A percentile compares a stretch with the other conserved stretches of the same genome.
Evolutionary conservation across 2,329 filamentous ascomycete genomes (phyloP).

Genomic region (Karstenula rhodostoma): DNA sequence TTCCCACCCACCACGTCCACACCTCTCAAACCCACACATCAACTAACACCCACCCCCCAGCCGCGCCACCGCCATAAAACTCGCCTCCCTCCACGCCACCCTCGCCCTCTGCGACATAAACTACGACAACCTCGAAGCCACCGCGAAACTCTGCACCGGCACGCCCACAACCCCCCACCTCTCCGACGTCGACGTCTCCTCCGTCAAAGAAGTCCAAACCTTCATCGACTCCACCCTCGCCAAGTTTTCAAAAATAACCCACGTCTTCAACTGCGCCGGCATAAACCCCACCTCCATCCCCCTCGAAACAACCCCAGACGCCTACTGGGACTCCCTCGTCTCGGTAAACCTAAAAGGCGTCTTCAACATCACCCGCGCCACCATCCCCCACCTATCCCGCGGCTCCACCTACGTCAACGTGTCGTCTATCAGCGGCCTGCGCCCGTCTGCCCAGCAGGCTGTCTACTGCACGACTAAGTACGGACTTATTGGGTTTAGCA

Average conservation of each 20-base stretch:
- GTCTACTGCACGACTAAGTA: conserved; percentile 49
- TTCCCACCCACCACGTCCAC: not conserved
- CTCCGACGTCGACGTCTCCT: conserved; percentile 56
- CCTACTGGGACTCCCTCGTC: conserved; percentile 58
- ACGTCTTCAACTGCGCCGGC: conserved; percentile 58
- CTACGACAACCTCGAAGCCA: conserved; percentile 50
- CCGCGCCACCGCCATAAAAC: conserved; percentile 56
- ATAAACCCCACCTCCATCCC: conserved; percentile 57
- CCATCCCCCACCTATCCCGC: conserved; percentile 46
- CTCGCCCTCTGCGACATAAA: conserved; percentile 49
- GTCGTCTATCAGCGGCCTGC: conserved; percentile 33
- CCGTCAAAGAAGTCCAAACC: conserved; percentile 52
- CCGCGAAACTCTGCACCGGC: conserved; percentile 51
- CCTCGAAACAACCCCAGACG: conserved; percentile 54
- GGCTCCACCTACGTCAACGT: conserved; percentile 42
- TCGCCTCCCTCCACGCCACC: conserved; percentile 55
- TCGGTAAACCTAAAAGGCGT: conserved; percentile 57
- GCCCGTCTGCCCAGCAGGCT: conserved; percentile 35
- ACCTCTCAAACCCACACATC: not conserved
- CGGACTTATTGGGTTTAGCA: conserved; percentile 45
- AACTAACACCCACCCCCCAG: conserved; percentile 31
- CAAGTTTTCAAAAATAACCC: conserved; percentile 48
- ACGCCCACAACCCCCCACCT: conserved; percentile 45
- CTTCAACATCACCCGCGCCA: conserved; percentile 55
- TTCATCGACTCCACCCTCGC: conserved; percentile 51